Percentiles rank a stretch among this genome's conserved stretches.
Conservation (phyloP, 441 rosid genomes). For the Lepidium campestre region DNA sequence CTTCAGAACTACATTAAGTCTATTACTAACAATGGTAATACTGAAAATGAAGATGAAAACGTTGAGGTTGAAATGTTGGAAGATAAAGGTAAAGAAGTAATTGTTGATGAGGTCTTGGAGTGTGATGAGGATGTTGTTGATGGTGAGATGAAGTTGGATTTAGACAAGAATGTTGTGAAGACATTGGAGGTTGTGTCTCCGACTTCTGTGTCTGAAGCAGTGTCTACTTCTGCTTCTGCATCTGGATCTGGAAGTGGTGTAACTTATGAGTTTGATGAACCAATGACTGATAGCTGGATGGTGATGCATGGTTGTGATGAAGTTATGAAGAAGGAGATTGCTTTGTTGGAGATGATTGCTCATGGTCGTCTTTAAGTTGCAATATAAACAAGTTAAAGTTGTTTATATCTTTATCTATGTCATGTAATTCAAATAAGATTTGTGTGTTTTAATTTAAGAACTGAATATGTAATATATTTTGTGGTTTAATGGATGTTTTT, state of each 20-base stretch:
- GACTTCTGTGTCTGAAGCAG: slow-evolving; percentile 3
- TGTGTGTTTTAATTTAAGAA: neutral
- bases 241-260: slow-evolving; percentile 9
- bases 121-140: neutral
- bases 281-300: slow-evolving; percentile 27
- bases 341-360: slow-evolving; percentile 20
- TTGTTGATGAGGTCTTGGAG: neutral
- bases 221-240: slow-evolving; percentile 8
- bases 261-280: slow-evolving; percentile 13
- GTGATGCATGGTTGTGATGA: slow-evolving; percentile 31
- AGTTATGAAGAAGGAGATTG: slow-evolving; percentile 26
- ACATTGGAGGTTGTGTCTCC: neutral
- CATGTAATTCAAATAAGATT: neutral
- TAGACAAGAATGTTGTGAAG: neutral
- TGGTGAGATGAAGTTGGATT: slow-evolving; percentile 10
- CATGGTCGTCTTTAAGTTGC: slow-evolving; percentile 9
- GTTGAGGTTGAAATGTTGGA: neutral
- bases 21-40: slow-evolving; percentile 11
- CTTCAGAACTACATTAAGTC: slow-evolving; percentile 58
- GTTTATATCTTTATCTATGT: neutral
- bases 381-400: neutral
- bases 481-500: neutral
- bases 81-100: slow-evolving; percentile 4
- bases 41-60: neutral
- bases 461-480: neutral